These are phyloP conservation scores for Pyrus communis DNA, from an alignment of 306 rosid species.

Conservation along the genomic window DNA sequence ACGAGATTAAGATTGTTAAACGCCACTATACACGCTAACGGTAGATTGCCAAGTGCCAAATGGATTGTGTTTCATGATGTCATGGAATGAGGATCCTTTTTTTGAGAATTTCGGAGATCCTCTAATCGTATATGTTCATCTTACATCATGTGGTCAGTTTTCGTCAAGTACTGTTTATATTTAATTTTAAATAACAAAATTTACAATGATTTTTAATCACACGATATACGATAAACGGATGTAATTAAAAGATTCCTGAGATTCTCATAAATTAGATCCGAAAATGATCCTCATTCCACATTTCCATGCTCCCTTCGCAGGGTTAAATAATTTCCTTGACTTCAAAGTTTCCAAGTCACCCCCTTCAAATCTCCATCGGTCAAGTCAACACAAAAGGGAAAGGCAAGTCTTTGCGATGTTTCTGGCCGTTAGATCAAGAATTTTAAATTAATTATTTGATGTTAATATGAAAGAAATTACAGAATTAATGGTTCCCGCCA, in stretches of 20 bases:
- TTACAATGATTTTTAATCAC: rapidly evolving
- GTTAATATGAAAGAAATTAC: not conserved
- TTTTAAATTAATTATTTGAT: not conserved
- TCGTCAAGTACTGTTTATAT: too few relatives aligned
- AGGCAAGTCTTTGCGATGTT: not conserved
- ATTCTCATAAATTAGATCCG: rapidly evolving
- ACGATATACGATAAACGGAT: too few relatives aligned
- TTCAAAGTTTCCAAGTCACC: not conserved
- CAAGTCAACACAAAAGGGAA: not conserved
- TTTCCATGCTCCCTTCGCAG: not conserved
- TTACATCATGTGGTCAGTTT: too few relatives aligned
- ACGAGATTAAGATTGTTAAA: too few relatives aligned
- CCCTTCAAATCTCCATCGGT: not conserved
- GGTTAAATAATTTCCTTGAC: not conserved
- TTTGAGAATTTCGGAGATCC: too few relatives aligned
- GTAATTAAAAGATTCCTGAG: rapidly evolving
- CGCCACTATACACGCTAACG: not conserved
- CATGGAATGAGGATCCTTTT: not conserved
- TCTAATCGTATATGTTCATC: too few relatives aligned
- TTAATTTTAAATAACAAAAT: too few relatives aligned
- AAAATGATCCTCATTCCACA: too few relatives aligned
- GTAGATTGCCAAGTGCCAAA: conserved; percentile 4
- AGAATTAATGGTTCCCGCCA: too few relatives aligned
- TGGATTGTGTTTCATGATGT: not conserved
- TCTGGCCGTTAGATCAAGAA: not conserved